Evolutionary conservation across 164 flowering plant species (phyloP).

Genomic region (Kalanchoe fedtschenkoi): DNA sequence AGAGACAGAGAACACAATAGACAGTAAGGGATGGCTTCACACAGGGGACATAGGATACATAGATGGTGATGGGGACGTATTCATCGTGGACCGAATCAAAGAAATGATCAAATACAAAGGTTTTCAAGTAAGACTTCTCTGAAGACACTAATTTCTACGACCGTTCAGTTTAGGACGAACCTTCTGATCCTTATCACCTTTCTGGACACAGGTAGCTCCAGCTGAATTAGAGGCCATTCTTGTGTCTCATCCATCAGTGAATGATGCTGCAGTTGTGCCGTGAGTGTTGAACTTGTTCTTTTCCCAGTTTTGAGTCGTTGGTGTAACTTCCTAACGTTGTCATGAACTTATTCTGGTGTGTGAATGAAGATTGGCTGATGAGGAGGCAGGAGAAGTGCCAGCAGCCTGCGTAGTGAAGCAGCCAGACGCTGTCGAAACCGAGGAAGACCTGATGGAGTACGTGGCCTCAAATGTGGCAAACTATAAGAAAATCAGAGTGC

Average conservation of each 20-base stretch:
- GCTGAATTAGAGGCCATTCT: constrained; percentile 94
- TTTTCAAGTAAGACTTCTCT: constrained; percentile 50
- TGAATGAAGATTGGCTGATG: constrained; percentile 59
- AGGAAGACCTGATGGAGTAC: constrained; percentile 57
- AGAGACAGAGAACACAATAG: constrained; percentile 64
- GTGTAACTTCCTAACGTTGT: too few relatives aligned
- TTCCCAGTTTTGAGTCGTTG: too few relatives aligned
- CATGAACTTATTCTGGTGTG: neutral
- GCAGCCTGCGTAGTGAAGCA: constrained; percentile 81
- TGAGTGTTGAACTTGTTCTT: too few relatives aligned
- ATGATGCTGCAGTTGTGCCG: constrained; percentile 92
- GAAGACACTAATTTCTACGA: too few relatives aligned
- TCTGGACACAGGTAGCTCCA: constrained; percentile 67
- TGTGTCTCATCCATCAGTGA: constrained; percentile 72
- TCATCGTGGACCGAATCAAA: constrained; percentile 87
- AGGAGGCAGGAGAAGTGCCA: constrained; percentile 96
- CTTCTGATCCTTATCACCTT: neutral
- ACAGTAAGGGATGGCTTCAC: constrained; percentile 82
- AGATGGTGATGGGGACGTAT: constrained; percentile 89
- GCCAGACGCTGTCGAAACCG: constrained; percentile 47
- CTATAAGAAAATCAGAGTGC: constrained; percentile 66
- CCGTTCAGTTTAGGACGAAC: too few relatives aligned
- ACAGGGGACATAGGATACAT: constrained; percentile 95
- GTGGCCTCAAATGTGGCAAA: constrained; percentile 80
- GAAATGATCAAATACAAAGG: constrained; percentile 96